Conservation (phyloP, 352 stramenopile species). For the Phytophthora multivora region DNA sequence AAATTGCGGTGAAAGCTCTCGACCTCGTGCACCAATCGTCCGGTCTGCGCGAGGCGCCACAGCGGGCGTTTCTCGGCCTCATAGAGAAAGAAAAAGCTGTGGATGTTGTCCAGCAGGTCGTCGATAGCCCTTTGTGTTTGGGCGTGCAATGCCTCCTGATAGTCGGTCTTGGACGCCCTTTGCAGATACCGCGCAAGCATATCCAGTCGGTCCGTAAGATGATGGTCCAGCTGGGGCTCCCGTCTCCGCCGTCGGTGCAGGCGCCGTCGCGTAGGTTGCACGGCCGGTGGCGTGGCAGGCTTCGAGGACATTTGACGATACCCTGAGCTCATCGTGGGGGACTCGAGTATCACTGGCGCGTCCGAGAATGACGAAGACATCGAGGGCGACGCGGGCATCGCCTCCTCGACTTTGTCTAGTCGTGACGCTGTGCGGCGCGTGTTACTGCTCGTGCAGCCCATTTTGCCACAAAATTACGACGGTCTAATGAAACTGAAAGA, state of each 20-base stretch:
- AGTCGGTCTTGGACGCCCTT: constrained; percentile 12
- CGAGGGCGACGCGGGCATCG: constrained; percentile 22
- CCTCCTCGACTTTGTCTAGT: constrained; percentile 30
- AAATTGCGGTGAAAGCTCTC: constrained; percentile 38
- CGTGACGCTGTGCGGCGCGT: constrained; percentile 18
- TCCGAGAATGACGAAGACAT: constrained; percentile 31
- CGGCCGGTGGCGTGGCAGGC: constrained; percentile 3
- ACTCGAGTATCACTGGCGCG: constrained; percentile 28
- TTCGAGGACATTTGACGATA: constrained; percentile 20
- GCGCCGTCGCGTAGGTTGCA: constrained; percentile 17
- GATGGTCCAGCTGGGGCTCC: constrained; percentile 32
- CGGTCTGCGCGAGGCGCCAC: constrained; percentile 37
- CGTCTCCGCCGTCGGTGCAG: constrained; percentile 27
- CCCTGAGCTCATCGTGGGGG: constrained; percentile 14
- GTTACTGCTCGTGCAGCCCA: constrained; percentile 39
- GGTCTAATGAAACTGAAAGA: neutral
- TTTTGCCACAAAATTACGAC: constrained; percentile 18
- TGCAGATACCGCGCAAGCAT: constrained; percentile 29
- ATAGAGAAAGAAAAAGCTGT: constrained; percentile 37
- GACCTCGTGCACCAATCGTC: constrained; percentile 39
- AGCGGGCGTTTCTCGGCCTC: constrained; percentile 30
- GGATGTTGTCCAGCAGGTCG: constrained; percentile 31
- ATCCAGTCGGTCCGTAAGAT: constrained; percentile 34
- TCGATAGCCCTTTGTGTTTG: constrained; percentile 31
- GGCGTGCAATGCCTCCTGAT: constrained; percentile 9